Conservation (phyloP, 257 asterid species). For the Fraxinus americana region DNA sequence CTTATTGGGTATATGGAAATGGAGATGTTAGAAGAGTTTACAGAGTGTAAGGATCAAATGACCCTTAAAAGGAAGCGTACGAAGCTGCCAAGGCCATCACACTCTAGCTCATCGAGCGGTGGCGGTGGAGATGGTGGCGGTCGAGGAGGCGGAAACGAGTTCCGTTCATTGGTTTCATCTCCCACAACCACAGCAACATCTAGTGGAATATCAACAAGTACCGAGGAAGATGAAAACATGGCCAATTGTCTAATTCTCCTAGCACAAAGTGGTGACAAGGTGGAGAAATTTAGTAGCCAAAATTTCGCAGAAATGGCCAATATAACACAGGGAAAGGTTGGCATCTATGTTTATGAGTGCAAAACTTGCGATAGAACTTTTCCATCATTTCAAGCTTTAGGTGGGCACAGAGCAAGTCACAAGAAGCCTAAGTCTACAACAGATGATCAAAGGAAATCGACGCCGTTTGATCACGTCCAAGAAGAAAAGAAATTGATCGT, state of each 20-base stretch:
- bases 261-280: conserved; percentile 55
- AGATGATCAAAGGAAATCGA: conserved; percentile 20
- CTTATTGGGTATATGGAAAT: conserved; percentile 25
- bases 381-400: conserved; percentile 84
- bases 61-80: conserved; percentile 63
- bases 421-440: conserved; percentile 54
- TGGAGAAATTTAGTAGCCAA: conserved; percentile 18
- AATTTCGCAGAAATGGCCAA: conserved; percentile 47
- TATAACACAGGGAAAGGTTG: conserved; percentile 5
- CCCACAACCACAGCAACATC: conserved; percentile 33
- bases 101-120: conserved; percentile 52
- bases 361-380: conserved; percentile 76
- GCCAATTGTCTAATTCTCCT: conserved; percentile 84
- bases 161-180: conserved; percentile 28
- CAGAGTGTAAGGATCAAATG: conserved; percentile 45
- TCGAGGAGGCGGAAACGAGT: conserved; percentile 20
- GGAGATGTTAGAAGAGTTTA: conserved; percentile 48
- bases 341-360: conserved; percentile 63
- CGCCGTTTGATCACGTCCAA: conserved; percentile 9
- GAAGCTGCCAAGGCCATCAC: conserved; percentile 56
- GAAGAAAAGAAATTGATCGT: conserved; percentile 18
- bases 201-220: conserved; percentile 39
- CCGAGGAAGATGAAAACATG: conserved; percentile 74
- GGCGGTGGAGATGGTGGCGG: not conserved
- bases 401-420: conserved; percentile 91